phyloP scores from a whole-genome alignment of 1,284 basidiomycete species.

The Mycena sp. region DNA sequence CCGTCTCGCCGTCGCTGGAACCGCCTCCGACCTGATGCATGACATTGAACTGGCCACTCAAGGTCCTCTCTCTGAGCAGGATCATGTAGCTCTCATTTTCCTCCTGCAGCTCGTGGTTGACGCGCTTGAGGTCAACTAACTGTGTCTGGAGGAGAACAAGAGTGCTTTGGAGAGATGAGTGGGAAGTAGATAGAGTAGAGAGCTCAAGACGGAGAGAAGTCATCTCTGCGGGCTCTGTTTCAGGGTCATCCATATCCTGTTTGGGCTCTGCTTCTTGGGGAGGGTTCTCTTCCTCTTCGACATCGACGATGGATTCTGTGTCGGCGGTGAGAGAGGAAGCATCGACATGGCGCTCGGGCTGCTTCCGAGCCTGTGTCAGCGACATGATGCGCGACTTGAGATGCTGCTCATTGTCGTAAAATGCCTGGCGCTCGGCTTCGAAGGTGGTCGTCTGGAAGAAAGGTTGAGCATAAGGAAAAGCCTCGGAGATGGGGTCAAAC shows the following conservation, averaged over 20 bases:
- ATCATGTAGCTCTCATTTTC: constrained; percentile 97
- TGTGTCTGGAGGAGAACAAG: constrained; percentile 81
- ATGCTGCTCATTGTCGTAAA: constrained; percentile 89
- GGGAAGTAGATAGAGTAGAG: constrained; percentile 84
- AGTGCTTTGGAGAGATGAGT: constrained; percentile 82
- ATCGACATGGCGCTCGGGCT: constrained; percentile 51
- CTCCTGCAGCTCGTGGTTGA: constrained; percentile 86
- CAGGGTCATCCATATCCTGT: constrained; percentile 67
- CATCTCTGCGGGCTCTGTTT: constrained; percentile 85
- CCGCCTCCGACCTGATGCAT: constrained; percentile 70
- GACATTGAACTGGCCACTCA: constrained; percentile 87
- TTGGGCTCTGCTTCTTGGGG: constrained; percentile 40
- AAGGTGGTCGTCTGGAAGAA: constrained; percentile 74
- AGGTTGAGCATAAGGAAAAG: constrained; percentile 29
- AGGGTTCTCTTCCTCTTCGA: constrained; percentile 50
- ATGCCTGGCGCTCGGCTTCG: constrained; percentile 86
- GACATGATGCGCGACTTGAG: constrained; percentile 88
- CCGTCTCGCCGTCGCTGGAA: constrained; percentile 60
- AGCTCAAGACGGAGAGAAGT: constrained; percentile 81
- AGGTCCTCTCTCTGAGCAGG: constrained; percentile 87
- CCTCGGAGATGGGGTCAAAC: constrained; percentile 47
- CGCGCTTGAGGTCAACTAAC: constrained; percentile 80
- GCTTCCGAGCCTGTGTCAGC: constrained; percentile 73
- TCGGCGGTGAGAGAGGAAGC: constrained; percentile 45
- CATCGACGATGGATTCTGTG: constrained; percentile 48